Percentiles rank a stretch among this genome's conserved stretches.
These are phyloP conservation scores for Basipetospora chlamydospora DNA, from an alignment of 2,329 filamentous ascomycete genomes.

Conservation along the genomic window DNA sequence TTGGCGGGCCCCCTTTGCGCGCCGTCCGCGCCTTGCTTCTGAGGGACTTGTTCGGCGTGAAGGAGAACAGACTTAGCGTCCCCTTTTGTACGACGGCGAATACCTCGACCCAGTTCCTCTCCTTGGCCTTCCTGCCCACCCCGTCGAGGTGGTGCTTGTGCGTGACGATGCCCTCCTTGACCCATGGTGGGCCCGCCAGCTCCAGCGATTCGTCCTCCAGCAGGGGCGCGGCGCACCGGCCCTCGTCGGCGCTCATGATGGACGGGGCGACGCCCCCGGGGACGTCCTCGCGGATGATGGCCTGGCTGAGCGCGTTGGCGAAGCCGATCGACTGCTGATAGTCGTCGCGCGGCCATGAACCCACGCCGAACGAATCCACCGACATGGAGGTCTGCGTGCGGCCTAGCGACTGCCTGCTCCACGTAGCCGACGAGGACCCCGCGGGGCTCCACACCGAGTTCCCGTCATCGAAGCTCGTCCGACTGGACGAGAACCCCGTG, in stretches of 20 bases:
- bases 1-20: conserved; percentile 35
- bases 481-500: conserved; percentile 75
- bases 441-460: conserved; percentile 82
- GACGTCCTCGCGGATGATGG: conserved; percentile 74
- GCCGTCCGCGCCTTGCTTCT: conserved; percentile 36
- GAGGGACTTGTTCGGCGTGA: conserved; percentile 65
- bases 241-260: conserved; percentile 45
- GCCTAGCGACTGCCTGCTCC: conserved; percentile 86
- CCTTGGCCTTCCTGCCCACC: conserved; percentile 81
- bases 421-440: conserved; percentile 81
- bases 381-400: conserved; percentile 86
- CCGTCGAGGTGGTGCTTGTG: conserved; percentile 94
- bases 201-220: conserved; percentile 89
- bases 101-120: conserved; percentile 85
- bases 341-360: conserved; percentile 59
- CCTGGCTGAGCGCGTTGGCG: conserved; percentile 88
- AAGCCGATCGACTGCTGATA: conserved; percentile 97
- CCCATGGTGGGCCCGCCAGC: conserved; percentile 88
- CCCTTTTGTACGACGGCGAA: conserved; percentile 96
- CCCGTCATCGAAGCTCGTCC: conserved; percentile 85
- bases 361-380: conserved; percentile 72
- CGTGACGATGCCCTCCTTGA: conserved; percentile 89
- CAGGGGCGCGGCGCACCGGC: conserved; percentile 44
- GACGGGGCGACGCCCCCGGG: conserved; percentile 30
- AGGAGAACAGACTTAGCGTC: conserved; percentile 86